Conservation (phyloP, 495 filamentous ascomycete genomes). For the Mytilinidion resinicola region DNA sequence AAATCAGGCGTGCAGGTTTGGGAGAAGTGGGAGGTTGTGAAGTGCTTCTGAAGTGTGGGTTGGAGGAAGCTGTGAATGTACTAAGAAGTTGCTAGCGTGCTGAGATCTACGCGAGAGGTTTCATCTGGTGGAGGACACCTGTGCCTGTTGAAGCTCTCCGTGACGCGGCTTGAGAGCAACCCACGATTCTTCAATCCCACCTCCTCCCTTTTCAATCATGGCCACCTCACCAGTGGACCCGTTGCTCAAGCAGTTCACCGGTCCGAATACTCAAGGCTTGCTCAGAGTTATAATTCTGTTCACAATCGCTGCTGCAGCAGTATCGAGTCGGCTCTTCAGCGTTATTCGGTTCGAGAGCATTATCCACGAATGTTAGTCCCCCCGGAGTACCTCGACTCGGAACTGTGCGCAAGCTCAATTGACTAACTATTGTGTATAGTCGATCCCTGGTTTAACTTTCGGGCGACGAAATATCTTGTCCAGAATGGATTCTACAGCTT, state of each 20-base stretch:
- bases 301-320: slow-evolving; percentile 85
- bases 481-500: slow-evolving; percentile 97
- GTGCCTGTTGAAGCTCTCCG: slow-evolving; percentile 6
- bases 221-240: slow-evolving; percentile 38
- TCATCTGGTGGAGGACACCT: slow-evolving; percentile 12
- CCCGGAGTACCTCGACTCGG: slow-evolving; percentile 2
- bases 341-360: slow-evolving; percentile 99
- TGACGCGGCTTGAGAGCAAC: slow-evolving; percentile 18
- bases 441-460: slow-evolving; percentile 99
- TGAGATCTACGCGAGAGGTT: no score
- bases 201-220: slow-evolving; percentile 11
- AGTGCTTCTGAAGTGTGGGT: no score
- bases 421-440: slow-evolving; percentile 49
- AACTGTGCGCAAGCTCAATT: slow-evolving; percentile 26
- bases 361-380: slow-evolving; percentile 90
- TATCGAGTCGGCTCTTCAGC: slow-evolving; percentile 93
- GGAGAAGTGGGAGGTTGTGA: no score
- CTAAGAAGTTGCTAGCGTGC: no score
- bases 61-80: no score
- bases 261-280: slow-evolving; percentile 73
- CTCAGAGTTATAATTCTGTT: slow-evolving; percentile 86
- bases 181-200: slow-evolving; percentile 7
- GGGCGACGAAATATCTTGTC: slow-evolving; percentile 95
- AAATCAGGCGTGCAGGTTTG: no score
- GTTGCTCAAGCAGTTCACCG: slow-evolving; percentile 61